Conservation (phyloP, 306 rosid genomes). For the Cotoneaster glaucophyllus region DNA sequence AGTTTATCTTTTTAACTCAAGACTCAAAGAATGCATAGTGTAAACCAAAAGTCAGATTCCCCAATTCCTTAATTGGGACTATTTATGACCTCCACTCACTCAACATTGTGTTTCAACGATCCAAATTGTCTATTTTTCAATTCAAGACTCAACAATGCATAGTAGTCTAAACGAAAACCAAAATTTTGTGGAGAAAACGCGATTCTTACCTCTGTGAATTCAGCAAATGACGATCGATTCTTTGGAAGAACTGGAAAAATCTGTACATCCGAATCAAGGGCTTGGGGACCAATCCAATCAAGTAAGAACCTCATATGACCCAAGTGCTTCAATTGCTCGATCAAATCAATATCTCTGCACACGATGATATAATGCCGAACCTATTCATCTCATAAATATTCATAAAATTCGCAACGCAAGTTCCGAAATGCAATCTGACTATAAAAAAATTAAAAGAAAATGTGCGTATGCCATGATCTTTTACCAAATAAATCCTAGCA, state of each 20-base stretch:
- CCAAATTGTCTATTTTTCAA: too few relatives aligned
- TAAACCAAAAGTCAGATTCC: not conserved
- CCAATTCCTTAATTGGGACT: too few relatives aligned
- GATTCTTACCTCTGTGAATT: conserved; percentile 28
- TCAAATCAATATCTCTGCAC: conserved; percentile 13
- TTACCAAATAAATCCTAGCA: not conserved
- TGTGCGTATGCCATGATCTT: not conserved
- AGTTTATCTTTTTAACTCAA: too few relatives aligned
- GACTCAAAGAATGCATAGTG: too few relatives aligned
- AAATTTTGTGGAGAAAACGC: not conserved
- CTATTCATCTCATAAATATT: not conserved
- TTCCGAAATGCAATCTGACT: not conserved
- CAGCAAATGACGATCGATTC: conserved; percentile 19
- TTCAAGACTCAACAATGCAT: too few relatives aligned
- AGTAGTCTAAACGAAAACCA: not conserved
- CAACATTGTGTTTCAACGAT: too few relatives aligned
- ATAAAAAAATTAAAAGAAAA: not conserved
- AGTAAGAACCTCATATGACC: conserved; percentile 58
- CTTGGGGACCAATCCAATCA: conserved; percentile 35
- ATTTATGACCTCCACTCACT: too few relatives aligned
- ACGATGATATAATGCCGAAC: not conserved
- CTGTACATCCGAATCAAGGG: conserved; percentile 43
- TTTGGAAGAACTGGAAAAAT: conserved; percentile 25
- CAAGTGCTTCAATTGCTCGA: conserved; percentile 30
- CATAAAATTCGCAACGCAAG: not conserved